Evolutionary conservation across 2,329 filamentous ascomycete species (phyloP), one percentile per base, ranked within the genome.

Genomic region (Penicillium oxalicum): DNA sequence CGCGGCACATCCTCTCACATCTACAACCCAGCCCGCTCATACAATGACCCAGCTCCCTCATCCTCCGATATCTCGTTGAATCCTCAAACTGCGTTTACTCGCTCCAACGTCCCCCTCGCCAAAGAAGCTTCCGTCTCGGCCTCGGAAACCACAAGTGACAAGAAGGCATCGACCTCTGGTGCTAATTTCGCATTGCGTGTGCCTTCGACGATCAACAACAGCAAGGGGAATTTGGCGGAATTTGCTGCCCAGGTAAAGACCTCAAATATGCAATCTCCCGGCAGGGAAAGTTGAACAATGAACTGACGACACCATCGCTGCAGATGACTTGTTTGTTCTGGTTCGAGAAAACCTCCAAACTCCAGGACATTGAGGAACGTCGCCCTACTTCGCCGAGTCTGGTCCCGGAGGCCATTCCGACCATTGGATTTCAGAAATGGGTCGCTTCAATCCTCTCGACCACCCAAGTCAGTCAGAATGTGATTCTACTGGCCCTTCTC

Each of bases 281-380:
- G n/a, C 18, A 25, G 4, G 25, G 33, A 25, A 13, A 12, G 8
- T 28, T 24, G 25, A 45, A 33, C 3, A 26, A 32, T 43, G 11
- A 35, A 9, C 29, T 44, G 43, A 28, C 51, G 35, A 45, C 36
- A 28, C 3, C 9, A 2, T 11, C 48, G 44, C 44, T 28, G 11
- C 39, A 95, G 88, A 88, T 97, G 70, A 95, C 91, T 9, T 96
- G 91, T 64, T 77, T 98, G 11, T 96, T 97, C 73, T 97, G 93
- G 91, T 97, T 97, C 66, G 91, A 97, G 70, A 87, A 86, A 12
- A 86, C 87, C 38, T 79, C 86, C n/a, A 86, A 86, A 24, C 74
- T 97, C 12, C 81, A 86, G 58, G 78, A 81, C 49, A 88, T 91
- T 34, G 86, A 91, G 64, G 80, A 83, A 8, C 72, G 54, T 55